phyloP scores from a whole-genome alignment of 2,329 filamentous ascomycete species.

The Fusarium pseudograminearum region DNA sequence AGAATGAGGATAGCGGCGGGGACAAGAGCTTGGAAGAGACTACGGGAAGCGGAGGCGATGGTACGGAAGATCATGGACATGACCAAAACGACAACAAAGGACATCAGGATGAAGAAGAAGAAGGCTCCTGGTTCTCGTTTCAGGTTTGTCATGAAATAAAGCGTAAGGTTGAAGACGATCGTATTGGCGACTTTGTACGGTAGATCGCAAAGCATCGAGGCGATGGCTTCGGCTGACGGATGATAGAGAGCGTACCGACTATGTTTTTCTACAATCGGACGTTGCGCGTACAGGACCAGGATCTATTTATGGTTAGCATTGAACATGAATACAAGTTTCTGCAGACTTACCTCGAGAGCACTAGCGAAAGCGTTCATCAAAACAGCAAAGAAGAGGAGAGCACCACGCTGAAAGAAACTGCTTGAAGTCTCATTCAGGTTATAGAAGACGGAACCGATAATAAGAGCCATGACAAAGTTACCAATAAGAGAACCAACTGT shows the following conservation, averaged over 20 bases:
- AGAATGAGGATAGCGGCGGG: constrained; percentile 48
- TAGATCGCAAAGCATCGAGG: constrained; percentile 87
- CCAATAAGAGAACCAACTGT: constrained; percentile 76
- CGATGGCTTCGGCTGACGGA: constrained; percentile 86
- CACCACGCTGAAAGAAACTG: constrained; percentile 83
- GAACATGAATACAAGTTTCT: fast-evolving
- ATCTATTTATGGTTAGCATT: constrained; percentile 63
- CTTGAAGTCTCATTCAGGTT: constrained; percentile 73
- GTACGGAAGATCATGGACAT: constrained; percentile 74
- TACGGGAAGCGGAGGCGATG: constrained; percentile 47
- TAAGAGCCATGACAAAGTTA: constrained; percentile 81
- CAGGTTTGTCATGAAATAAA: constrained; percentile 91
- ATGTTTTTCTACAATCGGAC: constrained; percentile 93
- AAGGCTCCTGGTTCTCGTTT: constrained; percentile 79
- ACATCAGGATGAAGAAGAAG: constrained; percentile 87
- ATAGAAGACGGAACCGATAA: constrained; percentile 85
- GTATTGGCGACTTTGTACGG: constrained; percentile 81
- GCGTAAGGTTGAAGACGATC: constrained; percentile 79
- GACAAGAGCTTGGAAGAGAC: constrained; percentile 48
- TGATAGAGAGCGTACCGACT: constrained; percentile 88
- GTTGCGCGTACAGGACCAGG: constrained; percentile 86
- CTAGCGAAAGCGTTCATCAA: constrained; percentile 87
- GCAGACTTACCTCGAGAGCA: constrained; percentile 72
- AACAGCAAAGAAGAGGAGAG: constrained; percentile 88
- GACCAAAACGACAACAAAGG: constrained; percentile 76